These are phyloP conservation scores for Hypoxylon subgilvum DNA, from an alignment of 495 filamentous ascomycete genomes.

Conservation along the genomic window DNA sequence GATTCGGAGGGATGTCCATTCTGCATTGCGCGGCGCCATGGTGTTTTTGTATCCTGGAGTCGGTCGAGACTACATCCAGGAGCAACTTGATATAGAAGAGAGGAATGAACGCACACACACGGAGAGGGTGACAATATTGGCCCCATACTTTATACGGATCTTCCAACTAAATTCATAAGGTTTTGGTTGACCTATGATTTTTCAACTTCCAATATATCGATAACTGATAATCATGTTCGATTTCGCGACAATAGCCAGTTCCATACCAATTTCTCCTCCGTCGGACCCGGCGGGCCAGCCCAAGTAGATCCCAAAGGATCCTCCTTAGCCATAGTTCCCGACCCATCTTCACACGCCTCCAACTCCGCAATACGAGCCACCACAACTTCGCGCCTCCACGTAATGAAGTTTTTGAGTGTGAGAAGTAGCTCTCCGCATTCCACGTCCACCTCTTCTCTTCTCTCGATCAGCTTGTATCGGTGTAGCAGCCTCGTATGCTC, in stretches of 20 bases:
- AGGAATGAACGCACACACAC: too few relatives aligned
- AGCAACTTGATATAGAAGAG: neutral
- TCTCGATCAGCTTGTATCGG: neutral
- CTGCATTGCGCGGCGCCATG: constrained; percentile 35
- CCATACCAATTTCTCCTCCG: too few relatives aligned
- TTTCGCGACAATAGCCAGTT: too few relatives aligned
- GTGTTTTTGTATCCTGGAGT: constrained; percentile 8
- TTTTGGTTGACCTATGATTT: too few relatives aligned
- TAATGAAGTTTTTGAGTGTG: neutral
- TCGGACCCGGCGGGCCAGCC: neutral
- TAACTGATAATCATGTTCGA: too few relatives aligned
- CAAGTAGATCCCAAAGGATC: neutral
- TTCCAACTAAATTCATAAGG: too few relatives aligned
- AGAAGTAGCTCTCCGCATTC: neutral
- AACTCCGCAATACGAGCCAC: neutral
- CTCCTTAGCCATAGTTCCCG: neutral
- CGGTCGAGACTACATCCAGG: neutral
- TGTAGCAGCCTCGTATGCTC: neutral
- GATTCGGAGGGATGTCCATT: constrained; percentile 21
- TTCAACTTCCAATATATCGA: too few relatives aligned
- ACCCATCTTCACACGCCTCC: neutral
- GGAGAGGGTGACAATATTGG: too few relatives aligned
- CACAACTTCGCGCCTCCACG: constrained; percentile 5
- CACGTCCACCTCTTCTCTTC: neutral
- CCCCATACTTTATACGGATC: too few relatives aligned